Evolutionary conservation across 2,329 filamentous ascomycete genomes (phyloP), one percentile per base, ranked within the genome.

Genomic region (Fusarium compactum): DNA sequence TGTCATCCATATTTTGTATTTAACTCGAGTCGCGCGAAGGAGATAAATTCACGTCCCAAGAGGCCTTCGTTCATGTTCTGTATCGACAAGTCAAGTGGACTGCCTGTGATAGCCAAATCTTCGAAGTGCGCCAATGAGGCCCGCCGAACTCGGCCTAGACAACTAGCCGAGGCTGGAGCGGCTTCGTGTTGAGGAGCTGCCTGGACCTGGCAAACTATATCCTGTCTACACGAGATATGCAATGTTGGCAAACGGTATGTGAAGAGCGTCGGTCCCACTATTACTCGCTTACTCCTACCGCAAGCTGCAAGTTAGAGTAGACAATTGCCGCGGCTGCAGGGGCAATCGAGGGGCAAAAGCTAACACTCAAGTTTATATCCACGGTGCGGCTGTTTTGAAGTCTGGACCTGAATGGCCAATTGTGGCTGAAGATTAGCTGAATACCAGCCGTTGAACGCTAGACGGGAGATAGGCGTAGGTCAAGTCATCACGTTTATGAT

Each of bases 91-190:
- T 11, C 0, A 38, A 38, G 0, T 38, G 5, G 3, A 7, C 32
- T 1, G 16, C 16, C 9, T 6, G 32, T 11, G 5, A 38, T 0
- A 38, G 4, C 16, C 9, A 29, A 2, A 38, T 38, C 5, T 18
- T 2, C 2, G 6, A 1, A n/a, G 6, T 38, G 18, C 16, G 6
- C 5, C 9, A 6, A 38, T n/a, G 34, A 5, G 3, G 3, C 5
- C 9, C 3, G 3, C 34, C 3, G 0, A 0, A 6, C 18, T 6
- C 9, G 16, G 9, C 1, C 0, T 6, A 1, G 3, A 1, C 2
- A 38, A 0, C 3, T n/a, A n/a, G 5, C 3, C 34, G 0, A 38
- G 18, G 3, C 0, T n/a, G 34, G 18, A 11, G 3, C 0, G 1
- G 3, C 16, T 38, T 38, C 34, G 34, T 38, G 12, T 38, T 12